Conservation (phyloP, 2,329 filamentous ascomycete species). For the Diaporthe batatas region DNA sequence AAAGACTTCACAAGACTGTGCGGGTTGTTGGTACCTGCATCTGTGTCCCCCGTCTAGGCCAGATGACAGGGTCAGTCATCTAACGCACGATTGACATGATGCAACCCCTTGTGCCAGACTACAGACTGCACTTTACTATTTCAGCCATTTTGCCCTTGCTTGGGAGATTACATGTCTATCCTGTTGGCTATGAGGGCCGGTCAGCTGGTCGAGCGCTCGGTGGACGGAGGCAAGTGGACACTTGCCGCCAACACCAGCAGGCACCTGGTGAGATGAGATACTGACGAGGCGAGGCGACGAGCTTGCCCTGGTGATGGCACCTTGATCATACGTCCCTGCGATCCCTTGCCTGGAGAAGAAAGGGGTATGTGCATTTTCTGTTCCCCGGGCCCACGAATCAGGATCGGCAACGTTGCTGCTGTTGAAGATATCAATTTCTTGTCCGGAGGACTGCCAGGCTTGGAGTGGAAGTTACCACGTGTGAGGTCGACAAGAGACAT, state of each 20-base stretch:
- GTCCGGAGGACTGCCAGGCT: not conserved
- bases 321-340: constrained; percentile 29
- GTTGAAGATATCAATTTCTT: constrained; percentile 2
- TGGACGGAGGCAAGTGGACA: constrained; percentile 20
- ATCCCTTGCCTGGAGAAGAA: constrained; percentile 3
- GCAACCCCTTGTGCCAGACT: constrained; percentile 10
- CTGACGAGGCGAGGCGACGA: not conserved
- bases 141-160: constrained; percentile 19
- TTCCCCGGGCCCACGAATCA: not conserved
- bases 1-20: constrained; percentile 26
- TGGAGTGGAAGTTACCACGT: constrained; percentile 21
- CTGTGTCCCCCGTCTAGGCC: constrained; percentile 5
- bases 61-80: constrained; percentile 35
- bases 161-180: constrained; percentile 5
- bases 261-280: constrained; percentile 7
- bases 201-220: constrained; percentile 25
- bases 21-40: constrained; percentile 17
- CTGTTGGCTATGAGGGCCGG: constrained; percentile 30
- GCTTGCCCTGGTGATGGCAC: constrained; percentile 25
- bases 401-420: constrained; percentile 30
- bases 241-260: constrained; percentile 4
- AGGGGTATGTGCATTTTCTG: not conserved
- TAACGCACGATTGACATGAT: constrained; percentile 13
- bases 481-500: constrained; percentile 20
- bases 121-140: constrained; percentile 20